Evolutionary conservation across 2,329 filamentous ascomycete species (phyloP).

Genomic region (Ramularia collo-cygni): DNA sequence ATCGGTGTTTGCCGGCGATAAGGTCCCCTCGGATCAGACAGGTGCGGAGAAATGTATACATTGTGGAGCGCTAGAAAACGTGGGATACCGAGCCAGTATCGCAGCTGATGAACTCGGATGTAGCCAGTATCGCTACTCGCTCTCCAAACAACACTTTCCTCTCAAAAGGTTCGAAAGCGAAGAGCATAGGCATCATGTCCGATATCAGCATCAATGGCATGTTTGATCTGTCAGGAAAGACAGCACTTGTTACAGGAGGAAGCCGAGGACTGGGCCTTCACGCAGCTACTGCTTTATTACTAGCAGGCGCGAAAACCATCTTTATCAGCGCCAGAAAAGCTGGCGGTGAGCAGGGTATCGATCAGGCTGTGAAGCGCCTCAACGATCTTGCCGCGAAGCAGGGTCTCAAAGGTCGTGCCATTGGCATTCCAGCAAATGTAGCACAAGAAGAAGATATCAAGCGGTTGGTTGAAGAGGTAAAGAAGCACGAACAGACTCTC

Average conservation of each 20-base stretch:
- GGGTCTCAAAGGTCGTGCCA: slow-evolving; percentile 60
- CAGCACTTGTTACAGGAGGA: slow-evolving; percentile 76
- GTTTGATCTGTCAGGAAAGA: slow-evolving; percentile 78
- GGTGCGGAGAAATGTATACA: too few species aligned
- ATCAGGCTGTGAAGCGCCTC: slow-evolving; percentile 65
- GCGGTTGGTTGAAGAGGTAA: slow-evolving; percentile 61
- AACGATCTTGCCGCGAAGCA: slow-evolving; percentile 62
- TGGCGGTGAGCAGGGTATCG: slow-evolving; percentile 55
- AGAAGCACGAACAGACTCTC: slow-evolving; percentile 65
- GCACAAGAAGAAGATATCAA: slow-evolving; percentile 65
- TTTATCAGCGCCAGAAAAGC: slow-evolving; percentile 91
- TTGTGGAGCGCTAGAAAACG: too few species aligned
- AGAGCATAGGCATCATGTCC: slow-evolving; percentile 25
- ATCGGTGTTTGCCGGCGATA: too few species aligned
- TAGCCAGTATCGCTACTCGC: too few species aligned
- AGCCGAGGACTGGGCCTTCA: slow-evolving; percentile 66
- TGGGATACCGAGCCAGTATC: too few species aligned
- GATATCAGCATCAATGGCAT: slow-evolving; percentile 65
- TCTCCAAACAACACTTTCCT: too few species aligned
- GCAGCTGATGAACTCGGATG: too few species aligned
- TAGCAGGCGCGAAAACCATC: slow-evolving; percentile 77
- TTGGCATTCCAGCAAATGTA: slow-evolving; percentile 73
- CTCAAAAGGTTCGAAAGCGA: too few species aligned
- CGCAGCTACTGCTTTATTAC: slow-evolving; percentile 63
- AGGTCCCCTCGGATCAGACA: too few species aligned